phyloP scores from a whole-genome alignment of 805 yeast genomes.

The Candida ipomoeae region DNA sequence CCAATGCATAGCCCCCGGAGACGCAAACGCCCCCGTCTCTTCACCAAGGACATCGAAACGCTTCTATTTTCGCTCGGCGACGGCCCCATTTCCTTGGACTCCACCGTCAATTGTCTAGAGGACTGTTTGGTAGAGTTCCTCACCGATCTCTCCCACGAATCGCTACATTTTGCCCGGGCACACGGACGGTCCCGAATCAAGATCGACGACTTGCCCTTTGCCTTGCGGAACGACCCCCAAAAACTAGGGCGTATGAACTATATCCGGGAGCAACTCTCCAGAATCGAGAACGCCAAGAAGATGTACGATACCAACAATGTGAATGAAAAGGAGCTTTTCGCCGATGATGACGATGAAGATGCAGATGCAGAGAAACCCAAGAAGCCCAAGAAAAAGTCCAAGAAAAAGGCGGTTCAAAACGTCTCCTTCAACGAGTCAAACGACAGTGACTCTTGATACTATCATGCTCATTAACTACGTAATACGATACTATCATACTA shows the following conservation, averaged over 20 bases:
- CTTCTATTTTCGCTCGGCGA: conserved; percentile 41
- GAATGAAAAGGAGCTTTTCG: conserved; percentile 15
- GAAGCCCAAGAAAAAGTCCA: conserved; percentile 8
- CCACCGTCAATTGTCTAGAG: conserved; percentile 36
- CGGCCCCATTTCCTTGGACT: conserved; percentile 36
- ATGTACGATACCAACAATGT: conserved; percentile 33
- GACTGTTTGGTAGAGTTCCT: conserved; percentile 37
- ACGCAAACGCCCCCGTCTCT: conserved; percentile 33
- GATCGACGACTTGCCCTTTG: conserved; percentile 40
- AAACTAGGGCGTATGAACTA: conserved; percentile 39
- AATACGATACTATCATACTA: no score
- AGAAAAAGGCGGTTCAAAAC: conserved; percentile 7
- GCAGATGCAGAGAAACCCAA: conserved; percentile 14
- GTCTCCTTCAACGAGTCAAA: conserved; percentile 15
- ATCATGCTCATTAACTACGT: no score
- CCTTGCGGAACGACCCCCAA: conserved; percentile 38
- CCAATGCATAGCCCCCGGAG: conserved; percentile 10
- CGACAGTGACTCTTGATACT: conserved; percentile 11
- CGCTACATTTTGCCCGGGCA: conserved; percentile 30
- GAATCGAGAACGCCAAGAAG: conserved; percentile 38
- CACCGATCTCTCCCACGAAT: conserved; percentile 31
- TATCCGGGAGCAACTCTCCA: conserved; percentile 35
- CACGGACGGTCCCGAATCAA: conserved; percentile 39
- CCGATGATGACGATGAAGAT: conserved; percentile 19
- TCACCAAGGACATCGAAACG: conserved; percentile 40